A percentile compares a stretch with the other conserved stretches of the same genome.
Conservation (phyloP, 805 yeast species). For the Monosporozyma siamensis region DNA sequence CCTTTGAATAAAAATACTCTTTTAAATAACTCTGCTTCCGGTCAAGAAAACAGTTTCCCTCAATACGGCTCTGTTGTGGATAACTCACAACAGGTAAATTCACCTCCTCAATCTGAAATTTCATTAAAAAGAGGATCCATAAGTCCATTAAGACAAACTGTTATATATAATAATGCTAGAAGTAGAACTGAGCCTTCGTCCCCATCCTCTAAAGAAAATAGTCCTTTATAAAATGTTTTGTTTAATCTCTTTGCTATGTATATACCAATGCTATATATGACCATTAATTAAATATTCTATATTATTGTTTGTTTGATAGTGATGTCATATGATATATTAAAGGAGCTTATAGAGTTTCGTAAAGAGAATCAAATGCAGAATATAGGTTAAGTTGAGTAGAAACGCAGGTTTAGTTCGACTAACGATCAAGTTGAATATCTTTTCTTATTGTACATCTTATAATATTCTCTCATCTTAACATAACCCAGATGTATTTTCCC, state of each 20-base stretch:
- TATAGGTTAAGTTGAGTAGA: no score
- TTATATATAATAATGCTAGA: not conserved
- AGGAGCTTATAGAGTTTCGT: not conserved
- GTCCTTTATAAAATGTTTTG: not conserved
- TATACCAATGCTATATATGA: no score
- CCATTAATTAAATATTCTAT: not conserved
- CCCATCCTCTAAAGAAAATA: not conserved
- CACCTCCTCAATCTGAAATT: not conserved
- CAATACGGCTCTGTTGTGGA: not conserved
- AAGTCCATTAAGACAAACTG: conserved; percentile 1
- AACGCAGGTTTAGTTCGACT: no score
- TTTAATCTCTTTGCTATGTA: not conserved
- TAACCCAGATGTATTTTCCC: conserved; percentile 84
- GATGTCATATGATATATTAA: not conserved
- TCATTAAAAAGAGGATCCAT: not conserved
- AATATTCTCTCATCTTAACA: conserved; percentile 58
- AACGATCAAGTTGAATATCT: no score
- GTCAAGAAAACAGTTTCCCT: not conserved
- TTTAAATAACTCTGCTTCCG: not conserved
- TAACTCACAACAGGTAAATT: not conserved
- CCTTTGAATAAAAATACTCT: not conserved
- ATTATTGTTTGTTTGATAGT: not conserved
- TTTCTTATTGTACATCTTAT: conserved; percentile 24
- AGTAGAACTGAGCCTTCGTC: not conserved
- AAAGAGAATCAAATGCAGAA: not conserved